A percentile compares a stretch with the other conserved stretches of the same genome.
phyloP scores from a whole-genome alignment of 345 rosid species.

The Populus pruinosa region DNA sequence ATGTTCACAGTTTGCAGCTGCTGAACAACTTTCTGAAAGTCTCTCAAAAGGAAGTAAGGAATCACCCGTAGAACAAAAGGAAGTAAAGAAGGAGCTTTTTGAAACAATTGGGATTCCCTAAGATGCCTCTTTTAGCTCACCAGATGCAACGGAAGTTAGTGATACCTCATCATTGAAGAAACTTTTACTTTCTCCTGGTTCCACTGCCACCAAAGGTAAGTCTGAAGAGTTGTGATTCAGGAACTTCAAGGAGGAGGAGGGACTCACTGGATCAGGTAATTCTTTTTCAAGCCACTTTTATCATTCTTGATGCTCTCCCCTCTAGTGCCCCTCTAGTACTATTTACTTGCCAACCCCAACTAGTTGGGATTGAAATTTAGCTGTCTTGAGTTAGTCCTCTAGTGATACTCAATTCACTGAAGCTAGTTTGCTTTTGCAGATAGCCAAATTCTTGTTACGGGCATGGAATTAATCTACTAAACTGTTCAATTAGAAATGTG shows the following conservation, averaged over 20 bases:
- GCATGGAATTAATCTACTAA: neutral
- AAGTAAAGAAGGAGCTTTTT: conserved; percentile 74
- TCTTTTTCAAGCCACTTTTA: neutral
- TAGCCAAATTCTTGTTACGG: neutral
- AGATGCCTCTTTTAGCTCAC: conserved; percentile 75
- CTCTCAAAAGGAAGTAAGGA: conserved; percentile 79
- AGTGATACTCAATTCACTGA: neutral
- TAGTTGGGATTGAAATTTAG: neutral
- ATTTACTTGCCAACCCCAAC: neutral
- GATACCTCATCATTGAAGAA: conserved; percentile 42
- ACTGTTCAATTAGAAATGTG: neutral
- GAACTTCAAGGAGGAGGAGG: conserved; percentile 82
- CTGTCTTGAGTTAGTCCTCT: neutral
- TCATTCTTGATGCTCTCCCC: neutral
- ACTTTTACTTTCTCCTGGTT: conserved; percentile 47
- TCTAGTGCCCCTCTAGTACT: neutral
- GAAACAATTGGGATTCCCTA: conserved; percentile 80
- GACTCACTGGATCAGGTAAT: conserved; percentile 74
- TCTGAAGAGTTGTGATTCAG: conserved; percentile 65
- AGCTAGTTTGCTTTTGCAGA: neutral
- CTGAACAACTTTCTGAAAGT: conserved; percentile 78
- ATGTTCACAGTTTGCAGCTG: conserved; percentile 77
- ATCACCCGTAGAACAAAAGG: conserved; percentile 61
- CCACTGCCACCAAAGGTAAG: conserved; percentile 51
- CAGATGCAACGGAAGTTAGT: conserved; percentile 46